A percentile compares a stretch with the other conserved stretches of the same genome.
These are phyloP conservation scores for Colletotrichum nymphaeae DNA, from an alignment of 2,329 filamentous ascomycete species.

Conservation along the genomic window DNA sequence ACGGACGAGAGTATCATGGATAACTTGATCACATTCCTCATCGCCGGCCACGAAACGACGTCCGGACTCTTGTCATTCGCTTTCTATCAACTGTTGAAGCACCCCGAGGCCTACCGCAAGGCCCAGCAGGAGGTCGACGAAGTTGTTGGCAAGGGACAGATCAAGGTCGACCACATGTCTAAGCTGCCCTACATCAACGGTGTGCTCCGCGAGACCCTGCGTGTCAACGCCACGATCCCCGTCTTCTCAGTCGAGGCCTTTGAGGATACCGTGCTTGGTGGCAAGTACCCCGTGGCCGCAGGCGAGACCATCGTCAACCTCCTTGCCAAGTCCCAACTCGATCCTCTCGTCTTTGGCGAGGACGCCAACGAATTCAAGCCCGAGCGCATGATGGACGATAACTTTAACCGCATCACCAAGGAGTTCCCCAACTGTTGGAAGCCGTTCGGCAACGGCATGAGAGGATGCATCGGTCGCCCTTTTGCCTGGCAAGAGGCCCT, in stretches of 20 bases:
- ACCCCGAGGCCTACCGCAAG: constrained; percentile 68
- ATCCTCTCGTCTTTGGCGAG: constrained; percentile 66
- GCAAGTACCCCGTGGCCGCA: constrained; percentile 63
- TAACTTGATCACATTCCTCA: constrained; percentile 77
- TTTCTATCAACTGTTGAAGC: constrained; percentile 73
- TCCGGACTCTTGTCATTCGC: constrained; percentile 74
- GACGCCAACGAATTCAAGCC: constrained; percentile 69
- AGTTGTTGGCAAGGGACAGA: constrained; percentile 68
- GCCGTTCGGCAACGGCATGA: constrained; percentile 64
- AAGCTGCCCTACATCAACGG: constrained; percentile 74
- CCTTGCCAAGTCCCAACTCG: constrained; percentile 62
- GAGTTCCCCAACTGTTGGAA: constrained; percentile 54
- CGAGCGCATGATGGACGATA: constrained; percentile 71
- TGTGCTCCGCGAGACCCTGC: constrained; percentile 66
- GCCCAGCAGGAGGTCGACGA: constrained; percentile 76
- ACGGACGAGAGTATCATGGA: constrained; percentile 69
- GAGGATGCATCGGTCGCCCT: constrained; percentile 63
- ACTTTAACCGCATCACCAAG: constrained; percentile 50
- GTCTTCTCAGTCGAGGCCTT: constrained; percentile 43
- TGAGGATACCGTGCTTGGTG: constrained; percentile 58
- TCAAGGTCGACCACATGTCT: constrained; percentile 68
- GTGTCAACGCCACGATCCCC: constrained; percentile 44
- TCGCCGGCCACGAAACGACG: constrained; percentile 77
- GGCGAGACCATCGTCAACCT: constrained; percentile 57
- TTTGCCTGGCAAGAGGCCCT: constrained; percentile 67